phyloP scores from a whole-genome alignment of 495 filamentous ascomycete genomes.

The Bombardia bombarda region DNA sequence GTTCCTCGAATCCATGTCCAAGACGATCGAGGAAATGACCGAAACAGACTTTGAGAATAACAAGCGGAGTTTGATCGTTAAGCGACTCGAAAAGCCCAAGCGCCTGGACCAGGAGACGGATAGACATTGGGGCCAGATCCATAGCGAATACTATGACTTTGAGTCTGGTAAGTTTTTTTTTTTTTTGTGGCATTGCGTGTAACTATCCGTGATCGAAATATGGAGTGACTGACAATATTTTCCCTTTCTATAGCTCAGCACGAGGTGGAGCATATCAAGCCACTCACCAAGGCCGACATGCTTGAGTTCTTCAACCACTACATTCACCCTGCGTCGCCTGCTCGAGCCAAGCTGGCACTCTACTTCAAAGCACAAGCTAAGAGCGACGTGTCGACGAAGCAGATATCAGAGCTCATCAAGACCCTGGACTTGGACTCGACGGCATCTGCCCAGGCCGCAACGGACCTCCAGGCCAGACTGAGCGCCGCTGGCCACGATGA shows the following conservation, averaged over 20 bases:
- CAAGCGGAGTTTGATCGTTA: slow-evolving; percentile 83
- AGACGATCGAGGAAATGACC: slow-evolving; percentile 64
- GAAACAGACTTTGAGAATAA: slow-evolving; percentile 83
- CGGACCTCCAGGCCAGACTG: slow-evolving; percentile 24
- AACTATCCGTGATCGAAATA: too few species aligned
- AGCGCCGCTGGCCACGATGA: slow-evolving; percentile 25
- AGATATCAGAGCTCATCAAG: slow-evolving; percentile 47
- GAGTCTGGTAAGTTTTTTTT: slow-evolving; percentile 55
- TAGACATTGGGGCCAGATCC: slow-evolving; percentile 78
- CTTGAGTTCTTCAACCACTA: slow-evolving; percentile 70
- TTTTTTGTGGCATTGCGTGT: not conserved
- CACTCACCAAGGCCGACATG: slow-evolving; percentile 70
- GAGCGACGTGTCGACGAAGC: slow-evolving; percentile 35
- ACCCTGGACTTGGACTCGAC: slow-evolving; percentile 15
- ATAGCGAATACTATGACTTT: slow-evolving; percentile 84
- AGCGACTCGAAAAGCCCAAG: slow-evolving; percentile 86
- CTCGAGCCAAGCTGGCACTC: slow-evolving; percentile 71
- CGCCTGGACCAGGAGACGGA: slow-evolving; percentile 78
- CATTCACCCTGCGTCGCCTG: slow-evolving; percentile 64
- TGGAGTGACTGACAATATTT: slow-evolving; percentile 7
- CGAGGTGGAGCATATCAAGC: slow-evolving; percentile 67
- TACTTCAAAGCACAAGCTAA: slow-evolving; percentile 71
- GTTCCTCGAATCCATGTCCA: slow-evolving; percentile 62
- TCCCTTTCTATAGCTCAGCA: slow-evolving; percentile 47
- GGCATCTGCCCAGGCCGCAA: slow-evolving; percentile 16